Conservation (phyloP, 345 rosid species). For the Diplotaxis tenuifolia region DNA sequence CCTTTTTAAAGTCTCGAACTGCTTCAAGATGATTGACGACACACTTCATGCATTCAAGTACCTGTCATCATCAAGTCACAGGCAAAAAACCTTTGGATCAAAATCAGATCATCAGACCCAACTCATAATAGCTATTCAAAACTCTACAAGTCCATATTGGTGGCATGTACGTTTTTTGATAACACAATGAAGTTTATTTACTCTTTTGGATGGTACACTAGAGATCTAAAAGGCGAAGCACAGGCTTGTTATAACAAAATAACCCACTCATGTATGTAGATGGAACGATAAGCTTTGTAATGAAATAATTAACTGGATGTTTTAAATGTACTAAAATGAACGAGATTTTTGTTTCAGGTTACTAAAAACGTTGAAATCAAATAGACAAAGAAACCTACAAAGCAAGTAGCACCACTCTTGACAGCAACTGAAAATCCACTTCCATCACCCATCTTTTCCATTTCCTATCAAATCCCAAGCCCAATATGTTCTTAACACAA, state of each 20-base stretch:
- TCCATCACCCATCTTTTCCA: conserved; percentile 93
- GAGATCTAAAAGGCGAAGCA: background rate
- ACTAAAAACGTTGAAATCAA: conserved; percentile 25
- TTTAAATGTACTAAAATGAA: conserved; percentile 1
- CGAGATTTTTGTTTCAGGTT: background rate
- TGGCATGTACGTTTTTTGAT: background rate
- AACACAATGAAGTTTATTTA: background rate
- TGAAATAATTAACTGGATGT: background rate
- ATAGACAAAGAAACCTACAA: conserved; percentile 64
- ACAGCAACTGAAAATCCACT: conserved; percentile 71
- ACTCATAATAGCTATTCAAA: conserved; percentile 11
- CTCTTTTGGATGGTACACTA: conserved; percentile 1
- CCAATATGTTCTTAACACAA: conserved; percentile 43
- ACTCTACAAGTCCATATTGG: background rate
- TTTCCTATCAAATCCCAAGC: conserved; percentile 50
- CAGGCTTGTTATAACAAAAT: background rate
- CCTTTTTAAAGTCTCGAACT: no score
- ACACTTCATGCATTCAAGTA: conserved; percentile 53
- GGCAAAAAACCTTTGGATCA: background rate
- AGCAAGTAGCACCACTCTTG: conserved; percentile 61
- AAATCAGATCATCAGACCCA: conserved; percentile 1
- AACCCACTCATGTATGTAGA: background rate
- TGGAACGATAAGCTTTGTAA: background rate
- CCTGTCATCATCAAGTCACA: conserved; percentile 45
- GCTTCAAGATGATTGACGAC: conserved; percentile 34